These are phyloP conservation scores for Cymodocea nodosa DNA, from an alignment of 116 monocot species.

Conservation along the genomic window DNA sequence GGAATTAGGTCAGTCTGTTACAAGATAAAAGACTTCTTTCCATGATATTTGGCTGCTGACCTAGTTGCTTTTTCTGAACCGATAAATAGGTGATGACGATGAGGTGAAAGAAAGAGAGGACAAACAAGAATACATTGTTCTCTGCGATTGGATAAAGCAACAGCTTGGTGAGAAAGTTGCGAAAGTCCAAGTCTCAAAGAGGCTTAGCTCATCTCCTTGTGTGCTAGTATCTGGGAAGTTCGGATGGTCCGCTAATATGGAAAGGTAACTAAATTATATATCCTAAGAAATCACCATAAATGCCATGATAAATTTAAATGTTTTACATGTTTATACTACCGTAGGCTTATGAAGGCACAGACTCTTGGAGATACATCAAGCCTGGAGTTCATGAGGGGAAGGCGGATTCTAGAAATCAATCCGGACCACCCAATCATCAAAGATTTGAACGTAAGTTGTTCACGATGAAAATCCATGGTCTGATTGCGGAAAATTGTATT, in stretches of 20 bases:
- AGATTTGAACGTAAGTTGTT: constrained; percentile 64
- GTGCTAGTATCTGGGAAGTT: constrained; percentile 98
- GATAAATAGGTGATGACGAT: constrained; percentile 60
- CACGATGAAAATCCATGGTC: not conserved
- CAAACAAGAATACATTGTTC: constrained; percentile 65
- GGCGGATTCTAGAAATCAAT: constrained; percentile 88
- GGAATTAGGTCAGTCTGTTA: constrained; percentile 54
- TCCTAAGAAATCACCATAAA: too few relatives aligned
- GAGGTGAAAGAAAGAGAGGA: constrained; percentile 84
- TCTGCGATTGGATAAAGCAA: constrained; percentile 98
- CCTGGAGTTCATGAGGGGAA: constrained; percentile 97
- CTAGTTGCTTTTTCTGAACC: not conserved
- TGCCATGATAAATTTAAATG: not conserved
- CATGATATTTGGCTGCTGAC: not conserved
- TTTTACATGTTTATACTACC: not conserved
- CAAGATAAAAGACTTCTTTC: not conserved
- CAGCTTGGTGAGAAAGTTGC: constrained; percentile 95
- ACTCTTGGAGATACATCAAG: constrained; percentile 93
- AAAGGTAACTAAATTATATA: constrained; percentile 33
- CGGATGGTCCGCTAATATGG: constrained; percentile 99
- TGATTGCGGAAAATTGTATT: too few relatives aligned
- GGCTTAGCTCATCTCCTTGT: constrained; percentile 91
- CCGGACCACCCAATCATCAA: constrained; percentile 91
- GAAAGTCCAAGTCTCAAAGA: constrained; percentile 89
- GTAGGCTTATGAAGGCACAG: constrained; percentile 95